Conservation (phyloP, 176 grass and related monocot species). For the Phyllostachys edulis region DNA sequence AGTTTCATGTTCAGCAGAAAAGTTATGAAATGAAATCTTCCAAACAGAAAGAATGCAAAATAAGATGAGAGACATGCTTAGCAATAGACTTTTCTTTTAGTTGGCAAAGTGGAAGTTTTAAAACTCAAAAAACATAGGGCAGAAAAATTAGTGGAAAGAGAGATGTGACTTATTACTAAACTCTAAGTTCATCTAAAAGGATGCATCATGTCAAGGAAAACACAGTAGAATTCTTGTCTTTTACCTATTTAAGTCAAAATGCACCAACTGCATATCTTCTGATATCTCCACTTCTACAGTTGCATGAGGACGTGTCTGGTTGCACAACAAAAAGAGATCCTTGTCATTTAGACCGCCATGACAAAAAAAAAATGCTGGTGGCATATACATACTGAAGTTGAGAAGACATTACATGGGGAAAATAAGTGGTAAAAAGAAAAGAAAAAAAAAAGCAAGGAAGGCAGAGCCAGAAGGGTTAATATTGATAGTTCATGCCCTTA, state of each 20-base stretch:
- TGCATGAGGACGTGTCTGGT: constrained; percentile 96
- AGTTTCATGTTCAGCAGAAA: constrained; percentile 4
- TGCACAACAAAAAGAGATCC: constrained; percentile 22
- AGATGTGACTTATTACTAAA: background rate
- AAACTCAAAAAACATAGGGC: constrained; percentile 2
- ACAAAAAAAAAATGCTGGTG: background rate
- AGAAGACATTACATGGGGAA: background rate
- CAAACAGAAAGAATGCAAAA: constrained; percentile 11
- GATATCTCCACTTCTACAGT: constrained; percentile 99
- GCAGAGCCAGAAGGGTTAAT: background rate
- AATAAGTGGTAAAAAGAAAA: background rate
- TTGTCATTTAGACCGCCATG: background rate
- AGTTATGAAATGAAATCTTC: background rate
- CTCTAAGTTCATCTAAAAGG: background rate
- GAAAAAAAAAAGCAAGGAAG: background rate
- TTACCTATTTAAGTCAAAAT: constrained; percentile 99
- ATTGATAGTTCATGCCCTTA: background rate
- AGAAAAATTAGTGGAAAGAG: background rate
- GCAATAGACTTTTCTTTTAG: background rate
- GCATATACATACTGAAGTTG: background rate
- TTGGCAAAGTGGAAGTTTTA: background rate
- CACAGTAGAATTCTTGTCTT: background rate
- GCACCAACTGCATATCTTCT: constrained; percentile 96
- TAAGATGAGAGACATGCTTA: background rate
- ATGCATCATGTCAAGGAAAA: background rate